Conservation (phyloP, 2,329 filamentous ascomycete genomes). For the Didymella glomerata region DNA sequence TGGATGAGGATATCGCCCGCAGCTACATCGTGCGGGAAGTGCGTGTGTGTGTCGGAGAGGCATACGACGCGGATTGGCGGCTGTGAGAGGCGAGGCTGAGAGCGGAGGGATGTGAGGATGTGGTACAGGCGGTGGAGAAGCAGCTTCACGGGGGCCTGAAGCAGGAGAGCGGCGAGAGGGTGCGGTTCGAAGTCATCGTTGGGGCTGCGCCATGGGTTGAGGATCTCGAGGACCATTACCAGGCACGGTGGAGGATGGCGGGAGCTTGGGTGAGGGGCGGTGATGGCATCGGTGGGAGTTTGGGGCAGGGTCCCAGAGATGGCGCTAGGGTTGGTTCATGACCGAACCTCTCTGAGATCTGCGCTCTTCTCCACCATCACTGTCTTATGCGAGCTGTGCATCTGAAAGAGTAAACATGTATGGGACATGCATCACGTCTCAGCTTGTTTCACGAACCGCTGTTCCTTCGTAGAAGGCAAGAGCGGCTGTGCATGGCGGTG, state of each 20-base stretch:
- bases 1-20: conserved; percentile 87
- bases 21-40: conserved; percentile 68
- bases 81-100: conserved; percentile 66
- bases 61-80: conserved; percentile 79
- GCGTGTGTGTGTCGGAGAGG: conserved; percentile 87
- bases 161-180: conserved; percentile 67
- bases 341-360: not conserved
- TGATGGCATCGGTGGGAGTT: conserved; percentile 2
- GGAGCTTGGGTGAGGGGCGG: conserved; percentile 13
- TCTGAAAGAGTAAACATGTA: too few relatives aligned
- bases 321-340: not conserved
- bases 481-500: conserved; percentile 1
- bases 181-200: conserved; percentile 55
- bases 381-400: too few relatives aligned
- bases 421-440: too few relatives aligned
- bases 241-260: conserved; percentile 4
- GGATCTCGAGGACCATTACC: conserved; percentile 42
- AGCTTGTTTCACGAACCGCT: not conserved
- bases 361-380: not conserved
- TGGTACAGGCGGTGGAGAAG: conserved; percentile 70
- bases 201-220: conserved; percentile 39
- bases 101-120: conserved; percentile 72
- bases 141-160: conserved; percentile 72
- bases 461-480: not conserved
- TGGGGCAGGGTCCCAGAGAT: conserved; percentile 2